Evolutionary conservation across 179 eudicot genomes (phyloP).

Genomic region (Camellia oleifera): DNA sequence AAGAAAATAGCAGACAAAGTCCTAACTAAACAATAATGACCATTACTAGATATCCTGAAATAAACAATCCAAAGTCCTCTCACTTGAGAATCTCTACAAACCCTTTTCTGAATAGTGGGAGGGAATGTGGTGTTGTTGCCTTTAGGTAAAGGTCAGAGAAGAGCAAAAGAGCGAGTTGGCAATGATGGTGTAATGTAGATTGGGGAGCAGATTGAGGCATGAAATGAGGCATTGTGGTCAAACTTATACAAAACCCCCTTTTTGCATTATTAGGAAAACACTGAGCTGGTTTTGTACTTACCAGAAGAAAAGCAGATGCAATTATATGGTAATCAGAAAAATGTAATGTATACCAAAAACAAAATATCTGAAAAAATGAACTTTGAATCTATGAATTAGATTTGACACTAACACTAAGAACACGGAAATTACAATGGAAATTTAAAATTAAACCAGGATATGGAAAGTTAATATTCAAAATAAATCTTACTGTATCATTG

Average conservation of each 20-base stretch:
- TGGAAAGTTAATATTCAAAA: no score
- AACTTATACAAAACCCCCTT: slow-evolving; percentile 8
- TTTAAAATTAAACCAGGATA: no score
- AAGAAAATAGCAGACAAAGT: slow-evolving; percentile 19
- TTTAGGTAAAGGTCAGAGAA: slow-evolving; percentile 28
- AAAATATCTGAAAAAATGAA: no score
- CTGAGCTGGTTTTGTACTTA: slow-evolving; percentile 31
- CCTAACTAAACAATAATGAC: slow-evolving; percentile 24
- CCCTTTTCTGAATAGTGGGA: slow-evolving; percentile 27
- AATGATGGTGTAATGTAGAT: slow-evolving; percentile 28
- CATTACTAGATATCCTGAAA: slow-evolving; percentile 5
- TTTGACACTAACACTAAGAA: no score
- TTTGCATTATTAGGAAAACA: slow-evolving; percentile 31
- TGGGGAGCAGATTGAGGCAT: slow-evolving; percentile 15
- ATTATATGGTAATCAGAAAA: background rate
- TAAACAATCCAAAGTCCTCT: slow-evolving; percentile 7
- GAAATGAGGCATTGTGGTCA: slow-evolving; percentile 20
- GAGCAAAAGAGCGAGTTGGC: slow-evolving; percentile 2
- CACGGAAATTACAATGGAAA: no score
- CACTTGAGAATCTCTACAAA: slow-evolving; percentile 8
- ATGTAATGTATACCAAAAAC: no score
- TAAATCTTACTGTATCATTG: no score
- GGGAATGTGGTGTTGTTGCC: slow-evolving; percentile 24
- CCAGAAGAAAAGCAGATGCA: slow-evolving; percentile 6
- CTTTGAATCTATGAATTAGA: no score